Conservation (phyloP, 1,284 basidiomycete genomes). For the Trichosporon sp. region DNA sequence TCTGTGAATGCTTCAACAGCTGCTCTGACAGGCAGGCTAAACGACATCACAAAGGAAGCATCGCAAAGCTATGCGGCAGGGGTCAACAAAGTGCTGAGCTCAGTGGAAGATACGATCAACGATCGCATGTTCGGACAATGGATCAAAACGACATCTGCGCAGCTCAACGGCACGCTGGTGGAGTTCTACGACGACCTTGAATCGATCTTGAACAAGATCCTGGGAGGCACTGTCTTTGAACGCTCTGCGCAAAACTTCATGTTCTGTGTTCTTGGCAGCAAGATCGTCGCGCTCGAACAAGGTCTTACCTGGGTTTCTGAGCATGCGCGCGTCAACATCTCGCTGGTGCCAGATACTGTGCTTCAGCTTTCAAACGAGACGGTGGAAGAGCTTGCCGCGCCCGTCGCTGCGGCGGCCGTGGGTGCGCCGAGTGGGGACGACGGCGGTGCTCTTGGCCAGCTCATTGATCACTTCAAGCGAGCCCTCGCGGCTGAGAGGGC, state of each 20-base stretch:
- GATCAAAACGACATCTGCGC: conserved; percentile 85
- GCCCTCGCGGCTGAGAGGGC: conserved; percentile 70
- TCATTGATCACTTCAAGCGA: conserved; percentile 66
- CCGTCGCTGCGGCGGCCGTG: conserved; percentile 72
- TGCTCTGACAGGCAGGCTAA: conserved; percentile 72
- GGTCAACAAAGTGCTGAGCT: conserved; percentile 66
- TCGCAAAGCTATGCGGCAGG: conserved; percentile 67
- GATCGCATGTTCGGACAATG: conserved; percentile 76
- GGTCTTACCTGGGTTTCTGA: conserved; percentile 88
- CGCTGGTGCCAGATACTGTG: conserved; percentile 63
- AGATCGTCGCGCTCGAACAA: conserved; percentile 76
- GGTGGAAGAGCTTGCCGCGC: conserved; percentile 67
- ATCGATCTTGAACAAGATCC: conserved; percentile 58
- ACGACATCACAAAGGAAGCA: conserved; percentile 71
- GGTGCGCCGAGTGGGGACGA: conserved; percentile 56
- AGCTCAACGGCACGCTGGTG: conserved; percentile 62
- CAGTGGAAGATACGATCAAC: conserved; percentile 70
- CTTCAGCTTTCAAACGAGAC: conserved; percentile 66
- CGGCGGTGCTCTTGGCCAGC: conserved; percentile 63
- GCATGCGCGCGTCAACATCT: conserved; percentile 73
- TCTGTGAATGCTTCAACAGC: conserved; percentile 62
- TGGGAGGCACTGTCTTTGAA: conserved; percentile 75
- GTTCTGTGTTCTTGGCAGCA: conserved; percentile 80
- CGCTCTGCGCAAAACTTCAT: conserved; percentile 78
- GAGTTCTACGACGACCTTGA: conserved; percentile 51